Evolutionary conservation across 192 early-diverging fungal species (phyloP), one percentile per base, ranked within the genome.

Genomic region (Kappamyces sp.): DNA sequence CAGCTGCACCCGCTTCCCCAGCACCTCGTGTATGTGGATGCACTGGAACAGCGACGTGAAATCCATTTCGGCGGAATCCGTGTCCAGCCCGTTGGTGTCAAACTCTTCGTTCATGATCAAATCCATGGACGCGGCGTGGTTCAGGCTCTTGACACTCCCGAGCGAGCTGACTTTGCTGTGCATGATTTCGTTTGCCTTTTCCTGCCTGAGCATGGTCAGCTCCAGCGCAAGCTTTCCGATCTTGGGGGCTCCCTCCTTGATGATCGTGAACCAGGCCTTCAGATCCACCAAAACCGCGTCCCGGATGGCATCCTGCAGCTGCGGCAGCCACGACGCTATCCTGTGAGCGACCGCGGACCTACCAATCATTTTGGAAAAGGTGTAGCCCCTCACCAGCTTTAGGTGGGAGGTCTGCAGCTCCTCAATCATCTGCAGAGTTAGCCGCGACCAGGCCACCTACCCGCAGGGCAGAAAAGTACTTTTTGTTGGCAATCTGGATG

Each of bases 31-130:
- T 42, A 99, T 93, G 55, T 98, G 91, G 52, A 98, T 74, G 66
- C 94, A 95, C 69, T 93, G 91, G 72, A 91, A 96, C 49, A 99
- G 76, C 15, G 94, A 91, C 59, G 86, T 86, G 74, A 99, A 91
- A 63, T 96, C 93, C 49, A 99, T 80, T 14, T 91, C 70, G 29
- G 88, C 70, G 9, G 84, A 77, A 29, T 84, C 84, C n/a, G 77
- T 72, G 57, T 87, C 83, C 41, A 86, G 38, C 36, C 80, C 76
- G 47, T 80, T 78, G 80, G 86, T 70, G 62, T 90, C 87, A 54
- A 79, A 81, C 54, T 87, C 91, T 66, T 93, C 91, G 54, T 91
- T 89, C 46, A 90, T 73, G 4, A 84, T 87, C 64, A 73, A 15
- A 4, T 68, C 66, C 37, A 73, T 52, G 5, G 60, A 59, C 41